Evolutionary conservation across 2,329 filamentous ascomycete genomes (phyloP).

Genomic region (Tolypocladium album): DNA sequence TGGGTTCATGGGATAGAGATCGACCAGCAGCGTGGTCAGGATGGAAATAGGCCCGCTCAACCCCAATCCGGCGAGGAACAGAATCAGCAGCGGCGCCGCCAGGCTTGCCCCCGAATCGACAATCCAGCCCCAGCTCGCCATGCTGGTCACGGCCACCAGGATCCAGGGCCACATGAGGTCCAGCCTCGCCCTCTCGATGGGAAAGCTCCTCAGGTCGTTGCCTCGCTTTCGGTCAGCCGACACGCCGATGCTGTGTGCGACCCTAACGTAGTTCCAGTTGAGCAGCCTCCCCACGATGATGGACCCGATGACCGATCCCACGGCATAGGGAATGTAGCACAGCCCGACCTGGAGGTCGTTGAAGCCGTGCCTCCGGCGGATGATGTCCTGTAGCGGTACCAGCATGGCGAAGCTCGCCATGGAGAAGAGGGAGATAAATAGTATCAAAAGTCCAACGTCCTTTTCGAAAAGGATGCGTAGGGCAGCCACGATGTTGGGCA

Average conservation of each 20-base stretch:
- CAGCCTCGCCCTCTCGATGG: slow-evolving; percentile 26
- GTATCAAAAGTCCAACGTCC: slow-evolving; percentile 20
- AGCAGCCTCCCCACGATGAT: slow-evolving; percentile 36
- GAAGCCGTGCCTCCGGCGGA: slow-evolving; percentile 19
- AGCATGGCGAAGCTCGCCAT: slow-evolving; percentile 22
- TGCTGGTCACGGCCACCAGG: slow-evolving; percentile 30
- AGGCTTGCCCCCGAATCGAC: slow-evolving; percentile 24
- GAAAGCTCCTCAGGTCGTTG: slow-evolving; percentile 21
- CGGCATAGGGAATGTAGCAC: slow-evolving; percentile 26
- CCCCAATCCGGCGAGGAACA: slow-evolving; percentile 24
- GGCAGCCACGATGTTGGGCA: slow-evolving; percentile 18
- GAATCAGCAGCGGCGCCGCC: slow-evolving; percentile 27
- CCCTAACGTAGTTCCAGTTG: slow-evolving; percentile 50
- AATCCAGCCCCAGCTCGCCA: slow-evolving; percentile 32
- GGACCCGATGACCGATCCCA: slow-evolving; percentile 24
- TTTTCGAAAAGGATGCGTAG: slow-evolving; percentile 22
- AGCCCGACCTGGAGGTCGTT: slow-evolving; percentile 30
- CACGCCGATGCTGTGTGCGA: slow-evolving; percentile 37
- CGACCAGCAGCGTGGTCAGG: slow-evolving; percentile 28
- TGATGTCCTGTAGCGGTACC: slow-evolving; percentile 20
- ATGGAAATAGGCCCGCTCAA: slow-evolving; percentile 29
- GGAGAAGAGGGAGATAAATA: slow-evolving; percentile 23
- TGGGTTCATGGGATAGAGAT: slow-evolving; percentile 29
- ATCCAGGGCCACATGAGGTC: slow-evolving; percentile 26
- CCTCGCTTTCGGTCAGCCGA: slow-evolving; percentile 33